Evolutionary conservation across 176 grass and related monocot species (phyloP), one percentile per base, ranked within the genome.

Genomic region (Dendrocalamus sinicus): DNA sequence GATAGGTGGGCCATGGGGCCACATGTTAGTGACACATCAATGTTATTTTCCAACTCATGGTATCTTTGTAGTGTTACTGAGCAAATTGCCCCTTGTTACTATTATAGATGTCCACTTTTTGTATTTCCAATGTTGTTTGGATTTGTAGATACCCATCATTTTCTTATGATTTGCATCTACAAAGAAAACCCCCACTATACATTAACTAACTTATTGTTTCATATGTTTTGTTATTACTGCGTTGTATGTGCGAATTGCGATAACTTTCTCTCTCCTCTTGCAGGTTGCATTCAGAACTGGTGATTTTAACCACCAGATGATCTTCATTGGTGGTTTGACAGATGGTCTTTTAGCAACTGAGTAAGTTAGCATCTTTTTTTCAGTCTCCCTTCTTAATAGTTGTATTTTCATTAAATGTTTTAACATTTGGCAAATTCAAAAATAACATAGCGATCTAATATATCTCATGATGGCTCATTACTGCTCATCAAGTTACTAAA

Each of bases 301-400:
- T 57, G 92, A 99, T 79, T 99, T 96, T 85, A 99, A 75, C 61
- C 97, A 96, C 26, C 97, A 99, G 86, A 92, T 96, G 40, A 92
- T 99, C 74, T 96, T 99, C 77, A 82, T 99, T 67, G 97, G 97
- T 85, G 97, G 97, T 78, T 91, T 96, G 82, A 90, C 94, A 24
- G 94, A 99, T 66, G 97, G 94, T 53, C 87, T 99, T 76, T 77
- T 99, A 86, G 97, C 97, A 79, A 94, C 94, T 20, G 84, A 99
- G 97, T 99, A 99, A 83, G 88, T 87, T 82, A 9, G 10, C 45
- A 59, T 73, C 7, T 19, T 59, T 57, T 59, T 57, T 44, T 44
- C 15, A 81, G 51, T 24, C 17, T 15, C 12, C 57, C 9, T 71
- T 30, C 30, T 69, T 59, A 60, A n/a, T 86, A 85, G 22, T 17